Base-by-base conservation (phyloP, 129 eudicot species). In the Flaveria linearis region DNA sequence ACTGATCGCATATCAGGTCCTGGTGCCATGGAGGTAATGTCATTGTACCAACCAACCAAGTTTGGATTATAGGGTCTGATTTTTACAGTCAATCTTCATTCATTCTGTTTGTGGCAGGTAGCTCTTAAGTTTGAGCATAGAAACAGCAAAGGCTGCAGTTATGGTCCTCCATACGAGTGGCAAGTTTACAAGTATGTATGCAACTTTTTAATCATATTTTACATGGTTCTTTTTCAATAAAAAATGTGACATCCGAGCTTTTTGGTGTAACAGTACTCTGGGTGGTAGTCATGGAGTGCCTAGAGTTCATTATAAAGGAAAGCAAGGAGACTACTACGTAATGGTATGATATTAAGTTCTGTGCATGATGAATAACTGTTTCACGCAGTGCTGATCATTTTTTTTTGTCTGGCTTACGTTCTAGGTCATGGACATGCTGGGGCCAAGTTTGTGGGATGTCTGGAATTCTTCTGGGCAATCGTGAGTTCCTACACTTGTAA, bases 141-240 rank as follows among this genome's bases (percentile, higher is more conserved):
- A 83, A 91, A 86, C 52, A 91, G 94, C 87, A 91, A 91, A 83
- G 97, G 97, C 18, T 91, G 97, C 80, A 91, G 79, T 75, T 91
- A 91, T 79, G 97, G 97, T 69, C 97, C 97, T 74, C 97, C 97
- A 30, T 78, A 91, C 8, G 97, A 91, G 87, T 91, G 97, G 97
- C 97, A 91, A 83, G 97, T 91, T 64, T 91, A 91, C 90, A 91
- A 91, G 97, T 91, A 91, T 18, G 89, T 46, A 58, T 46, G 28
- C 14, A 16, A 16, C 6, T 76, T 72, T 14, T n/a, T 16, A 66
- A 55, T 23, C 57, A 50, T 5, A 8, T 36, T 41, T 5, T 16
- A 60, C 16, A 15, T n/a, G 13, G 22, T 7, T 53, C 13, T 65
- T 78, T 74, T 58, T 30, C 14, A 36, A 46, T n/a, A 13, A 36